Evolutionary conservation across 176 grass and related monocot genomes (phyloP).

Genomic region (Pontederia crassipes): DNA sequence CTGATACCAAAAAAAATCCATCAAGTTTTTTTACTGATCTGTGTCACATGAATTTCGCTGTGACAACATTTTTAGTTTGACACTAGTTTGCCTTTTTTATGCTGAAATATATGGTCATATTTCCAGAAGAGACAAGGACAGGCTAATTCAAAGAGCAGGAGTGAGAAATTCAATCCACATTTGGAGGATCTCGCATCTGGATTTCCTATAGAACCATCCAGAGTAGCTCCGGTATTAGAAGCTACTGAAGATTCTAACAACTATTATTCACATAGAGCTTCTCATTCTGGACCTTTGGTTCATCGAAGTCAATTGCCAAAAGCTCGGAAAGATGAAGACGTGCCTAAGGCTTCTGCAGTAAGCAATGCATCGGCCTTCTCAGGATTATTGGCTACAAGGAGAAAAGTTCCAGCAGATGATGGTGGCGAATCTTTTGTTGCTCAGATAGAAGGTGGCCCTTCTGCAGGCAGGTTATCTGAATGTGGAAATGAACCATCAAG

Average conservation of each 20-base stretch:
- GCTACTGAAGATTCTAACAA: slow-evolving; percentile 26
- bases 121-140: slow-evolving; percentile 71
- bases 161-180: slow-evolving; percentile 79
- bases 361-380: slow-evolving; percentile 8
- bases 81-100: background rate
- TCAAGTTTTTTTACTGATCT: background rate
- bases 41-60: background rate
- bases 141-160: slow-evolving; percentile 59
- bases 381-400: slow-evolving; percentile 26
- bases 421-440: slow-evolving; percentile 14
- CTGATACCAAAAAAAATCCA: background rate
- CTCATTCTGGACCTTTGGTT: slow-evolving; percentile 84
- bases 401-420: slow-evolving; percentile 21
- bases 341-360: slow-evolving; percentile 23
- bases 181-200: slow-evolving; percentile 81
- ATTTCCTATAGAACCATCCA: slow-evolving; percentile 80
- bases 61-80: background rate
- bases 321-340: slow-evolving; percentile 24
- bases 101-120: slow-evolving; percentile 4
- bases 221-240: slow-evolving; percentile 35
- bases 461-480: slow-evolving; percentile 44
- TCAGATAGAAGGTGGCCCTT: slow-evolving; percentile 36
- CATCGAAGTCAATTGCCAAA: slow-evolving; percentile 46
- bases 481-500: slow-evolving; percentile 44
- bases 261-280: slow-evolving; percentile 44